Conservation (phyloP, 495 filamentous ascomycete species). For the Neurospora pannonica region DNA sequence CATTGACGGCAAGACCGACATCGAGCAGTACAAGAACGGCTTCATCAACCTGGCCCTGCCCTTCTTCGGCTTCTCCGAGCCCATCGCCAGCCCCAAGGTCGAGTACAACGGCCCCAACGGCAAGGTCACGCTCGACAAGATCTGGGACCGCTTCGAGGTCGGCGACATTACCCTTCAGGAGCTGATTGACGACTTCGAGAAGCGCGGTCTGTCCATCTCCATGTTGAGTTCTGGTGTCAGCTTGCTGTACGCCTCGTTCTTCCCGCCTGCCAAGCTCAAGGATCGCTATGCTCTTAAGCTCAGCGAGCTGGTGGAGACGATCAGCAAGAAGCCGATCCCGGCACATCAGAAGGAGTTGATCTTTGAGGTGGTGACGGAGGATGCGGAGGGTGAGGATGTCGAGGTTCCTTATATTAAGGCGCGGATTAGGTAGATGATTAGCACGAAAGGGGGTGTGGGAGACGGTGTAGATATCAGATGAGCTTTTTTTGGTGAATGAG, state of each 20-base stretch:
- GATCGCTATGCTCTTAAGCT: constrained; percentile 52
- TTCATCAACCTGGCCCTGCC: constrained; percentile 95
- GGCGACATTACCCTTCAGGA: constrained; percentile 75
- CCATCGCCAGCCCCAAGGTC: constrained; percentile 84
- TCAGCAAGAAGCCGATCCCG: constrained; percentile 87
- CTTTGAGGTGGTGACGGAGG: constrained; percentile 91
- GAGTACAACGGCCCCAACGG: constrained; percentile 66
- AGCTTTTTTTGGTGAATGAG: not conserved
- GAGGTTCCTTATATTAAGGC: constrained; percentile 97
- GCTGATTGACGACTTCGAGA: constrained; percentile 71
- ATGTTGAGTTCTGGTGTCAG: constrained; percentile 97
- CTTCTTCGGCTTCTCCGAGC: constrained; percentile 97
- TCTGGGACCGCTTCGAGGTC: constrained; percentile 97
- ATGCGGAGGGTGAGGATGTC: constrained; percentile 83
- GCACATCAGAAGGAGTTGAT: constrained; percentile 90
- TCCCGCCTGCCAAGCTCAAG: constrained; percentile 77
- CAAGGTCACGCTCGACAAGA: constrained; percentile 82
- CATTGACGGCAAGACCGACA: constrained; percentile 84
- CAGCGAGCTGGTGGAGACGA: constrained; percentile 77
- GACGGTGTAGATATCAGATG: not conserved
- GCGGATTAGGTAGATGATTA: constrained; percentile 37
- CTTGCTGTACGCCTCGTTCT: constrained; percentile 93
- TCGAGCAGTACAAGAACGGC: constrained; percentile 98
- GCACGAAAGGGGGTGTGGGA: not conserved
- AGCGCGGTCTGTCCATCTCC: constrained; percentile 68